Percentiles rank a stretch among this genome's conserved stretches.
phyloP scores from a whole-genome alignment of 805 yeast species.

The Wickerhamomyces mucosus region DNA sequence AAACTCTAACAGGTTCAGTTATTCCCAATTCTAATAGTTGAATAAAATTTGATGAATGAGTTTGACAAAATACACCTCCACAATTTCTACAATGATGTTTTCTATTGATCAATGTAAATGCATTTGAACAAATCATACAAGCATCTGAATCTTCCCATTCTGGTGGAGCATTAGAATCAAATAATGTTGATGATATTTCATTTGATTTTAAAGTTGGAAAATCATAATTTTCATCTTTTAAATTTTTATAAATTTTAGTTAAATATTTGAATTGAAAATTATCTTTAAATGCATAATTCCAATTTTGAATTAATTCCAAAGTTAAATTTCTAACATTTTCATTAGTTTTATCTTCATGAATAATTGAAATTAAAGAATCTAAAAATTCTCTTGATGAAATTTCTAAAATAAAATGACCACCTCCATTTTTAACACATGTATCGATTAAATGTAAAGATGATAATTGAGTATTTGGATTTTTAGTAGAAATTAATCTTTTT shows the following conservation, averaged over 20 bases:
- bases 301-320: conserved; percentile 58
- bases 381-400: conserved; percentile 78
- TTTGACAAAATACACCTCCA: conserved; percentile 88
- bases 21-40: conserved; percentile 82
- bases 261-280: conserved; percentile 61
- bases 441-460: conserved; percentile 73
- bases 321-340: conserved; percentile 49
- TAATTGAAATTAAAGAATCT: conserved; percentile 53
- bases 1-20: conserved; percentile 81
- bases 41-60: conserved; percentile 65
- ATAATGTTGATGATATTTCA: conserved; percentile 37
- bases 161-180: conserved; percentile 90
- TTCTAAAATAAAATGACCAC: conserved; percentile 72
- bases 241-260: conserved; percentile 46
- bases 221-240: conserved; percentile 51
- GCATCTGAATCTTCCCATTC: conserved; percentile 96
- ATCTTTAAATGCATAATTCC: conserved; percentile 67
- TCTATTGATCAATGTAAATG: conserved; percentile 74
- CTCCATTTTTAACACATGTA: conserved; percentile 87
- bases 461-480: conserved; percentile 73
- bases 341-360: conserved; percentile 31
- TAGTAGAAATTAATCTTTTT: conserved; percentile 51
- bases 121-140: conserved; percentile 85
- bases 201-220: conserved; percentile 44
- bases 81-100: conserved; percentile 97